These are phyloP conservation scores for Alternaria dauci DNA, from an alignment of 2,329 filamentous ascomycete species.

Conservation along the genomic window DNA sequence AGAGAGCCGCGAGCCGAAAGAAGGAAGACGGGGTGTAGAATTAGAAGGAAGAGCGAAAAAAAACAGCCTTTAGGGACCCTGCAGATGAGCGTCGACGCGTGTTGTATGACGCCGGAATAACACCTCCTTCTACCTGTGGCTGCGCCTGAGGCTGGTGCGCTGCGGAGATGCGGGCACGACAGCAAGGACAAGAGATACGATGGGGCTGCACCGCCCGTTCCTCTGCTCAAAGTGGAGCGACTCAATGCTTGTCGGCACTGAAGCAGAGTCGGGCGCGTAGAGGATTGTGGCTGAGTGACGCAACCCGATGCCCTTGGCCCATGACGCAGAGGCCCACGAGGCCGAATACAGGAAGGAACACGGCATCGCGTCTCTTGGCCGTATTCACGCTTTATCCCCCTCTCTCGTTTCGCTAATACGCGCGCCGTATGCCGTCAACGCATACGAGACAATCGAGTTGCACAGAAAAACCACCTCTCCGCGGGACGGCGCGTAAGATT, in stretches of 20 bases:
- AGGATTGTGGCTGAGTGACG: slow-evolving; percentile 33
- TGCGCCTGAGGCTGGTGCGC: slow-evolving; percentile 34
- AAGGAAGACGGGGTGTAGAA: slow-evolving; percentile 9
- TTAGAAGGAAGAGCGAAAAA: slow-evolving; percentile 7
- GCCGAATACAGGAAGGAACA: slow-evolving; percentile 21
- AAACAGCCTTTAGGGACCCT: slow-evolving; percentile 8
- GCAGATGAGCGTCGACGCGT: slow-evolving; percentile 33
- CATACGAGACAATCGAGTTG: neutral
- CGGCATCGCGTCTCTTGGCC: slow-evolving; percentile 27
- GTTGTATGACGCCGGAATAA: slow-evolving; percentile 39
- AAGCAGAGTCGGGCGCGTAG: slow-evolving; percentile 26
- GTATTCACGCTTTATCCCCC: slow-evolving; percentile 1
- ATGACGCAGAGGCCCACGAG: slow-evolving; percentile 13
- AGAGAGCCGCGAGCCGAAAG: slow-evolving; percentile 14
- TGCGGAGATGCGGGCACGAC: slow-evolving; percentile 21
- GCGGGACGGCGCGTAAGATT: neutral
- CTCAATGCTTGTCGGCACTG: slow-evolving; percentile 27
- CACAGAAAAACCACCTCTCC: neutral
- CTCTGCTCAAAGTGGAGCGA: slow-evolving; percentile 20
- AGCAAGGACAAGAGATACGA: slow-evolving; percentile 17
- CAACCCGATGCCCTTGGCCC: slow-evolving; percentile 30
- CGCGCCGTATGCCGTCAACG: neutral
- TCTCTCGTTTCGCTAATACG: neutral
- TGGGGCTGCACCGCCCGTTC: slow-evolving; percentile 21
- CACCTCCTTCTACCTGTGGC: slow-evolving; percentile 31